A percentile compares a stretch with the other conserved stretches of the same genome.
Conservation (phyloP, 2,329 filamentous ascomycete genomes). For the Aureobasidium pullulans region DNA sequence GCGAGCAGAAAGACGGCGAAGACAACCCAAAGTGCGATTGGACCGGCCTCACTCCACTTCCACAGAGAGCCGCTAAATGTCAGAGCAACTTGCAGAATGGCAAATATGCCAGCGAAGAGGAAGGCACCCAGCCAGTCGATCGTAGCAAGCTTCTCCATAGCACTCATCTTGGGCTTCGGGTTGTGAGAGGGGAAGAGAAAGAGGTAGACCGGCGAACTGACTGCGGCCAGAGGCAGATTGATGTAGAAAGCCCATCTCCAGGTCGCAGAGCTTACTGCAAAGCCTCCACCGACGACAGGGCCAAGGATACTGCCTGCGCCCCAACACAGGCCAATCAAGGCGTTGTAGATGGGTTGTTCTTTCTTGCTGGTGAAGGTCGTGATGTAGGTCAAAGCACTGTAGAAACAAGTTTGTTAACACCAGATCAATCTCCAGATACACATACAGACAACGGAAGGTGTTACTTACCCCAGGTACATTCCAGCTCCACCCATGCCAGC, state of each 20-base stretch:
- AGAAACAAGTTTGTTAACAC: neutral
- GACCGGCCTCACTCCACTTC: conserved; percentile 38
- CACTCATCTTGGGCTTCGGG: conserved; percentile 1
- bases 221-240: conserved; percentile 44
- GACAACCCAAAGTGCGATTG: conserved; percentile 43
- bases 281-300: conserved; percentile 28
- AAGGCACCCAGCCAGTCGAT: conserved; percentile 43
- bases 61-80: conserved; percentile 45
- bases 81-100: conserved; percentile 41
- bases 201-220: conserved; percentile 37
- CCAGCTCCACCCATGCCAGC: conserved; percentile 26
- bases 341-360: conserved; percentile 10
- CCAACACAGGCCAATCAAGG: conserved; percentile 20
- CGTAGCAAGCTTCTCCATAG: neutral
- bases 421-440: neutral
- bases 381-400: neutral
- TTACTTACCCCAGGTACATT: conserved; percentile 25
- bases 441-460: conserved; percentile 1
- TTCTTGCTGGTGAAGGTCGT: neutral
- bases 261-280: conserved; percentile 21
- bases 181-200: conserved; percentile 34
- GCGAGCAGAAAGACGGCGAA: conserved; percentile 37
- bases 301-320: conserved; percentile 24
- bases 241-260: conserved; percentile 46
- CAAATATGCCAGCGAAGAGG: conserved; percentile 37